Base-by-base conservation (phyloP, 345 rosid species). In the Eucalyptus shirleyi region DNA sequence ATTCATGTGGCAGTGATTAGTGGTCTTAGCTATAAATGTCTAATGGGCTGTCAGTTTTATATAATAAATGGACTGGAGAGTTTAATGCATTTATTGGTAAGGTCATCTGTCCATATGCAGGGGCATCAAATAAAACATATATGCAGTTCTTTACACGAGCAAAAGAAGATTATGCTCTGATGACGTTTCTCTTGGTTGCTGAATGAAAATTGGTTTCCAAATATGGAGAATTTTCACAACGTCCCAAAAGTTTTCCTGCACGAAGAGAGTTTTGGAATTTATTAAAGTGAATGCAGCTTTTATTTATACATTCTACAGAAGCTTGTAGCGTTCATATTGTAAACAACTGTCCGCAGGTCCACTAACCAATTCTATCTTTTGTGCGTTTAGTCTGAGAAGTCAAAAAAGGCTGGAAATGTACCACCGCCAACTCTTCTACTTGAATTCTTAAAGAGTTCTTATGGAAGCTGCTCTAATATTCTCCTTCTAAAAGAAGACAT, bases 351-450 rank as follows among this genome's bases (percentile, higher is more conserved):
- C 53, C 32, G 6, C 6, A 6, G 23, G 50, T 67, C 18, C 85
- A 45, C 30, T 49, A 34, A 30, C 34, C 53, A 26, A 17, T 65
- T 88, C 56, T n/a, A 32, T 45, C 50, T 88, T 59, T 24, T 56
- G 37, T 42, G 67, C 53, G 10, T 82, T 86, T 89, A 96, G 99
- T 96, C 99, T 91, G 98, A 98, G 94, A 98, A 95, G 93, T 97
- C 97, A 23, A 97, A 97, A 89, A 97, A 93, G 91, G 97, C 95
- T 91, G 99, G 99, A 88, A 94, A 96, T 88, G 93, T 92, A 88
- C 96, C 98, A 24, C 93, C 99, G 23, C 92, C 94, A 28, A 89
- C 95, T 89, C 93, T 92, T 88, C 86, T 96, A 69, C 83, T 95
- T 45, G 97, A 98, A 86, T 93, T 93, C 88, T 92, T 98, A 90